These are phyloP conservation scores for Carpinus viminea DNA, from an alignment of 306 rosid genomes.

Conservation along the genomic window DNA sequence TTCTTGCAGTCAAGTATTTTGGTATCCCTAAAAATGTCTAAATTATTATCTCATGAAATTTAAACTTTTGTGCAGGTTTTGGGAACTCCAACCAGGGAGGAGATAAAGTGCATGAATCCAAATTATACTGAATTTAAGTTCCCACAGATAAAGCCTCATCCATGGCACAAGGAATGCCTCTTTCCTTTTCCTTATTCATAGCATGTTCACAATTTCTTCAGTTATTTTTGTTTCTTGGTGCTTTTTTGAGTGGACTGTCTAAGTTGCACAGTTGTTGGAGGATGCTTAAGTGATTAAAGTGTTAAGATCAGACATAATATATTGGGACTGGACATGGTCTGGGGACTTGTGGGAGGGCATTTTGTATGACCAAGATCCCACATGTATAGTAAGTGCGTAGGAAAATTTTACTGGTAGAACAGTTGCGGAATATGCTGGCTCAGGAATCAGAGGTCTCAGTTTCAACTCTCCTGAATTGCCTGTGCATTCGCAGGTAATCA, in stretches of 20 bases:
- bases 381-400: background rate
- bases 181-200: conserved; percentile 20
- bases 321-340: background rate
- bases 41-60: background rate
- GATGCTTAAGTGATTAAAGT: background rate
- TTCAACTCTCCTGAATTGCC: background rate
- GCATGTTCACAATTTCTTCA: conserved; percentile 8
- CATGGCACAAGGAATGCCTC: conserved; percentile 87
- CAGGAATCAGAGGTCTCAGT: background rate
- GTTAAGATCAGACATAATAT: background rate
- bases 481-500: background rate
- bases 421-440: background rate
- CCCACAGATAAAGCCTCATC: conserved; percentile 99
- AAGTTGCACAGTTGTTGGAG: background rate
- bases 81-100: conserved; percentile 99
- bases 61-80: conserved; percentile 60
- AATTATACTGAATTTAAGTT: conserved; percentile 95
- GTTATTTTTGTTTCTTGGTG: background rate
- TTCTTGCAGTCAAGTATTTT: background rate
- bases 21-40: background rate
- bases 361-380: conserved; percentile 1
- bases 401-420: background rate
- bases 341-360: background rate
- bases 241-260: background rate
- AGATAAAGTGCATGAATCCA: conserved; percentile 99